These are phyloP conservation scores for Luffa acutangula DNA, from an alignment of 306 rosid species.

Conservation along the genomic window DNA sequence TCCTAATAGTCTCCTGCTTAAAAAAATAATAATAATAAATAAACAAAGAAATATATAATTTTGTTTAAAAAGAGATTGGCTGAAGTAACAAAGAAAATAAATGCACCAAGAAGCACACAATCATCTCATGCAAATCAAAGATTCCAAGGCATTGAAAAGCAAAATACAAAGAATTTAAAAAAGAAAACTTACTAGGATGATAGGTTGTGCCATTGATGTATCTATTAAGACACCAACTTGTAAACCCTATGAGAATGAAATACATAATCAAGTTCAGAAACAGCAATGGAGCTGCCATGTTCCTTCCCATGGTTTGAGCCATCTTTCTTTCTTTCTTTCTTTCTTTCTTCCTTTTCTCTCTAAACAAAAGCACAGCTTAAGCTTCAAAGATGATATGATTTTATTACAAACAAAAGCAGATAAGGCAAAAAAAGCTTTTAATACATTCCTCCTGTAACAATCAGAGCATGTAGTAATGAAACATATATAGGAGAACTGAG, in stretches of 20 bases:
- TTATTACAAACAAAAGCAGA: neutral
- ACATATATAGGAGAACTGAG: conserved; percentile 16
- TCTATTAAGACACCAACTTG: conserved; percentile 76
- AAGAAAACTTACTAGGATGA: conserved; percentile 54
- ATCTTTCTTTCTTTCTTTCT: conserved; percentile 14
- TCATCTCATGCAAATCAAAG: too few relatives aligned
- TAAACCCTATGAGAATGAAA: conserved; percentile 62
- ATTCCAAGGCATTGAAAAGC: neutral
- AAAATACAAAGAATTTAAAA: too few relatives aligned
- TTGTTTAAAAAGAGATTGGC: too few relatives aligned
- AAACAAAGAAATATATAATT: too few relatives aligned
- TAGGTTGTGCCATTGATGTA: conserved; percentile 79
- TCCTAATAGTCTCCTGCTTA: too few relatives aligned
- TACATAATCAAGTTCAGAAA: conserved; percentile 83
- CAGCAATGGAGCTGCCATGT: conserved; percentile 65
- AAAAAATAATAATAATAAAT: too few relatives aligned
- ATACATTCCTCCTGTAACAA: neutral
- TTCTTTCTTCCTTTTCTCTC: neutral
- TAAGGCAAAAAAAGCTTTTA: neutral
- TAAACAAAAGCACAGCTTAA: neutral
- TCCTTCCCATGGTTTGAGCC: conserved; percentile 76
- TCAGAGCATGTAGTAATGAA: neutral
- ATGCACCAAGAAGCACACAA: too few relatives aligned
- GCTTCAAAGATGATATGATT: neutral
- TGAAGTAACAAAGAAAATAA: too few relatives aligned